These are phyloP conservation scores for Fraxinus floribunda DNA, from an alignment of 305 asterid genomes.

Conservation along the genomic window DNA sequence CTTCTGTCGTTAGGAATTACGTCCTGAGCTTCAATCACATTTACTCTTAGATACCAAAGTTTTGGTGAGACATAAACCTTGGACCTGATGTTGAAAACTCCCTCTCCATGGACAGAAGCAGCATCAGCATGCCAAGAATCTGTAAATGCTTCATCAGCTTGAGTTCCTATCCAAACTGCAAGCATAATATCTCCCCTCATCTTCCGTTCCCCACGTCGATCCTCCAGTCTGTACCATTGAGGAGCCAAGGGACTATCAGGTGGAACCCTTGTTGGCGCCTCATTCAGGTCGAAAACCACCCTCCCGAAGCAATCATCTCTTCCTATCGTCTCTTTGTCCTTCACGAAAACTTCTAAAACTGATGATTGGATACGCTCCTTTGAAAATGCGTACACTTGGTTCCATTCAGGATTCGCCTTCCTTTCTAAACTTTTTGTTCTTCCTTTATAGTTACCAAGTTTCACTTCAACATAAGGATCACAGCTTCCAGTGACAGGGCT, in stretches of 20 bases:
- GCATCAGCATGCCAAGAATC: constrained; percentile 69
- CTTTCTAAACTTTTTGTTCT: constrained; percentile 43
- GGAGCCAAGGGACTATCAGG: constrained; percentile 68
- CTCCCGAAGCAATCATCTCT: constrained; percentile 51
- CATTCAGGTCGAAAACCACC: constrained; percentile 53
- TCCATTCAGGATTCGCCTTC: constrained; percentile 54
- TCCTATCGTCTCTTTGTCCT: constrained; percentile 45
- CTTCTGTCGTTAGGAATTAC: constrained; percentile 44
- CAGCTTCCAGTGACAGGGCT: constrained; percentile 33
- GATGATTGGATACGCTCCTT: constrained; percentile 54
- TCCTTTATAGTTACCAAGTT: constrained; percentile 59
- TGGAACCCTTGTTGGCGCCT: constrained; percentile 56
- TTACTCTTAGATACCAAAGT: constrained; percentile 61
- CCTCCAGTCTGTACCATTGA: constrained; percentile 59
- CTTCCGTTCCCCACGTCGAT: constrained; percentile 42
- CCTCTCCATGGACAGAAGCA: constrained; percentile 51
- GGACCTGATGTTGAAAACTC: constrained; percentile 43
- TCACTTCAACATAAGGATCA: constrained; percentile 59
- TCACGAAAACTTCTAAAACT: constrained; percentile 47
- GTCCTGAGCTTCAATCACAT: constrained; percentile 61
- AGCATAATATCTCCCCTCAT: constrained; percentile 54
- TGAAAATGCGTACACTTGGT: constrained; percentile 57
- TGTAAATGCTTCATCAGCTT: constrained; percentile 65
- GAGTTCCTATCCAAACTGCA: constrained; percentile 68
- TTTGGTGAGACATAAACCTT: constrained; percentile 61